Conservation (phyloP, 2,329 filamentous ascomycete species). For the Fusarium fujikuroi region DNA sequence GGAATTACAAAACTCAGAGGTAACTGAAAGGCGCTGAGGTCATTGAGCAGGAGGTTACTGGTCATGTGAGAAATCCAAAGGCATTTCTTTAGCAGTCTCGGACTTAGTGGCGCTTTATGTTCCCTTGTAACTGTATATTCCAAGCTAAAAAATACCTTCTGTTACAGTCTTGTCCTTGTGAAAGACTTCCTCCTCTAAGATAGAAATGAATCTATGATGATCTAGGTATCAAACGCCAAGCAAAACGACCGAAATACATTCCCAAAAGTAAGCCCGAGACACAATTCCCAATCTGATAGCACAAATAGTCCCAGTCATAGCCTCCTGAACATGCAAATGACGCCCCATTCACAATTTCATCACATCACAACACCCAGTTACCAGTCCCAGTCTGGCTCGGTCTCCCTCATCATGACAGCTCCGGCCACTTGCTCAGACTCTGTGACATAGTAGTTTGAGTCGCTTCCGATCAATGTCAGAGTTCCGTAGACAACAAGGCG, state of each 20-base stretch:
- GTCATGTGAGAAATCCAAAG: not conserved
- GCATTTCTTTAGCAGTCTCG: not conserved
- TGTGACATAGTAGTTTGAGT: constrained; percentile 57
- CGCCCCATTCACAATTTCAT: not conserved
- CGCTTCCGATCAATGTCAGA: constrained; percentile 57
- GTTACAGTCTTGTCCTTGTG: not conserved
- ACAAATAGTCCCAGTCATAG: not conserved
- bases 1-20: not conserved
- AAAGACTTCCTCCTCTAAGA: not conserved
- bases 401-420: constrained; percentile 54
- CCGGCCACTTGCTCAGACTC: constrained; percentile 57
- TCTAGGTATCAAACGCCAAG: constrained; percentile 13
- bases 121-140: not conserved
- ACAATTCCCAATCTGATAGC: not conserved
- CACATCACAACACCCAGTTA: constrained; percentile 17
- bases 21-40: not conserved
- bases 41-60: not conserved
- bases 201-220: not conserved
- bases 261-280: not conserved
- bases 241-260: not conserved
- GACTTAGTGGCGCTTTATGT: not conserved
- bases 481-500: constrained; percentile 58
- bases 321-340: not conserved
- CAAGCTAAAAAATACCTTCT: not conserved
- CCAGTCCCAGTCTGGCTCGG: constrained; percentile 55